Base-by-base conservation (phyloP, 1,284 basidiomycete species). In the Dichomitus squalens region DNA sequence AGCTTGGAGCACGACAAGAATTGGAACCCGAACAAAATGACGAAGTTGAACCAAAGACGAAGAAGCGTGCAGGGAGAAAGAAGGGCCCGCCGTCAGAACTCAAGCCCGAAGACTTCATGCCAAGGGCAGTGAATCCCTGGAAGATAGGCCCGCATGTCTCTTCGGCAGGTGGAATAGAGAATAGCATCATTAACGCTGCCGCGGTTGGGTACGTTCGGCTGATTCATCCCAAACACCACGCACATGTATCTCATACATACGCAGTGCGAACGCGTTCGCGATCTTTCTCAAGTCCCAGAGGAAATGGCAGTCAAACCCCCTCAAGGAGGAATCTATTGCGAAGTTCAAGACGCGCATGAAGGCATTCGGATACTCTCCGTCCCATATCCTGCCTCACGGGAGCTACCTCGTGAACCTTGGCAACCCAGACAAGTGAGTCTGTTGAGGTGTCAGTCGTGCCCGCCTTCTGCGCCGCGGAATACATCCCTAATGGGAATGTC, bases 331-430 rank as follows among this genome's bases (percentile, higher is more conserved):
- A 9, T 84, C 78, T 1, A 77, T 89, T 2, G 53, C 71, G 0
- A 62, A 72, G 41, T 93, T 91, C 75, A 84, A 83, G 64, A 67
- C 73, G 31, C 76, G 81, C 20, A 78, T 92, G 79, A 67, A 74
- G 54, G 75, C 78, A 27, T 80, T 86, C 60, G 81, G 81, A 0
- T 93, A 92, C 66, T 73, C 78, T 0, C 72, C 81, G 2, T 73
- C 76, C 27, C 75, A 87, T 58, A 80, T 93, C 2, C 74, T 95
- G 4, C 92, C 92, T 0, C 93, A 95, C 63, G 92, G 92, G 18
- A 93, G 85, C 68, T 96, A 95, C 68, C 80, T 96, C 29, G 83
- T 95, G 57, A 95, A 95, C 68, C 78, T 95, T 0, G 93, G 87
- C 5, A 94, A 95, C 66, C 88, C 90, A 0, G 90, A 94, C 61